phyloP scores from a whole-genome alignment of 352 stramenopile species.

The Phytophthora hybrid region DNA sequence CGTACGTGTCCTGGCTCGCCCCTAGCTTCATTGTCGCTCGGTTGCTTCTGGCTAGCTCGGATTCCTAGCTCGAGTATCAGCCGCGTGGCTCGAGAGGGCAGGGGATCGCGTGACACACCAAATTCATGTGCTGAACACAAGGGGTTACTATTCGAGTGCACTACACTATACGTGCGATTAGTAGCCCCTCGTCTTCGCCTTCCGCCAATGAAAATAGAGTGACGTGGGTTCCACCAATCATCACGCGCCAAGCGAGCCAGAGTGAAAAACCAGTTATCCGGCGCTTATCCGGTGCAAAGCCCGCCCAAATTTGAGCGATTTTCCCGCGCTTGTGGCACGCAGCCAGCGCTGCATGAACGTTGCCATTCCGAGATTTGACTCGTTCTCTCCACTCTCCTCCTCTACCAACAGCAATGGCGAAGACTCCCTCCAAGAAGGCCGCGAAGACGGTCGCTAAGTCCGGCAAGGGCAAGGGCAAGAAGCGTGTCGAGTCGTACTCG shows the following conservation, averaged over 20 bases:
- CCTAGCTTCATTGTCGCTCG: slow-evolving; percentile 67
- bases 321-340: slow-evolving; percentile 21
- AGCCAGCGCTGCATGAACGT: neutral
- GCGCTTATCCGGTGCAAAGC: neutral
- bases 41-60: slow-evolving; percentile 31
- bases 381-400: slow-evolving; percentile 33
- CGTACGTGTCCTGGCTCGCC: slow-evolving; percentile 61
- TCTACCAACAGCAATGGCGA: slow-evolving; percentile 82
- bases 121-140: neutral
- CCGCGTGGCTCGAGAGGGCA: slow-evolving; percentile 35
- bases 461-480: slow-evolving; percentile 87
- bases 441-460: slow-evolving; percentile 85
- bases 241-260: slow-evolving; percentile 20
- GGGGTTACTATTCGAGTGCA: neutral
- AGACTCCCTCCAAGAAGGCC: slow-evolving; percentile 96
- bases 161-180: neutral
- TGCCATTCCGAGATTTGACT: slow-evolving; percentile 49
- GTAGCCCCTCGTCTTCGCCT: neutral
- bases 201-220: slow-evolving; percentile 24
- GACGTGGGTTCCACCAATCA: slow-evolving; percentile 41
- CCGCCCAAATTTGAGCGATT: slow-evolving; percentile 20
- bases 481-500: slow-evolving; percentile 91
- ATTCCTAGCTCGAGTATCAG: slow-evolving; percentile 33
- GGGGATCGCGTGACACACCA: slow-evolving; percentile 2
- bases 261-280: slow-evolving; percentile 24